These are phyloP conservation scores for Aspergillus sclerotioniger DNA, from an alignment of 495 filamentous ascomycete genomes.

Conservation along the genomic window DNA sequence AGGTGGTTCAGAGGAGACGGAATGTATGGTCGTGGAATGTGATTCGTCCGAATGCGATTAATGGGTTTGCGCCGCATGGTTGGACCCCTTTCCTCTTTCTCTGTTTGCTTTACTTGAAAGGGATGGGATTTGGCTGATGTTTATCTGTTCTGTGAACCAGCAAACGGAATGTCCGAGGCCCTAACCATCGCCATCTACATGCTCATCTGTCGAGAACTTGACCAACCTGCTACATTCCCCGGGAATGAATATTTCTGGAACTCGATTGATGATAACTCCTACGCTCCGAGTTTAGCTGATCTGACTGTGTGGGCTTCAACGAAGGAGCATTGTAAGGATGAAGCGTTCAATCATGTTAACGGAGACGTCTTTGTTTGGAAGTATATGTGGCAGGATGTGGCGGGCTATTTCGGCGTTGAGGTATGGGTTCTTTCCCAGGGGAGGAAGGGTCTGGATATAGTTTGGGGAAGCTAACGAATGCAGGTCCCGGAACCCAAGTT, in stretches of 20 bases:
- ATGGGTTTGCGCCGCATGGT: slow-evolving; percentile 26
- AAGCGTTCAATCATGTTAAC: slow-evolving; percentile 31
- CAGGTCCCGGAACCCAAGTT: slow-evolving; percentile 19
- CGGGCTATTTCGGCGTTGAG: slow-evolving; percentile 23
- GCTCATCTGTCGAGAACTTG: slow-evolving; percentile 27
- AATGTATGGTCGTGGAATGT: slow-evolving; percentile 31
- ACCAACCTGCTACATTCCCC: slow-evolving; percentile 15
- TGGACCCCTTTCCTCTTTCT: not conserved
- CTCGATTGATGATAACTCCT: slow-evolving; percentile 26
- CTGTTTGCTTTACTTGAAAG: too few relatives aligned
- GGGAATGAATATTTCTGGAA: slow-evolving; percentile 28
- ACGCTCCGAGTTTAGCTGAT: slow-evolving; percentile 25
- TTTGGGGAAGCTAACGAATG: not conserved
- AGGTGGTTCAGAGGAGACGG: slow-evolving; percentile 13
- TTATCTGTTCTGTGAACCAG: too few relatives aligned
- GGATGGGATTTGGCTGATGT: too few relatives aligned
- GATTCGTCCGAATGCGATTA: slow-evolving; percentile 31
- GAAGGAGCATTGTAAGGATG: slow-evolving; percentile 19
- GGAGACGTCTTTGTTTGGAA: slow-evolving; percentile 33
- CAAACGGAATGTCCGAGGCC: slow-evolving; percentile 32
- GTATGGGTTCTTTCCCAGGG: slow-evolving; percentile 1
- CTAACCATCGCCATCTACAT: slow-evolving; percentile 27
- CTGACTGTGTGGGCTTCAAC: slow-evolving; percentile 21
- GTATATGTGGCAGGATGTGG: slow-evolving; percentile 26
- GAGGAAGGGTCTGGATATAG: not conserved